These are phyloP conservation scores for Fusarium sp. DNA, from an alignment of 2,329 filamentous ascomycete species.

Conservation along the genomic window DNA sequence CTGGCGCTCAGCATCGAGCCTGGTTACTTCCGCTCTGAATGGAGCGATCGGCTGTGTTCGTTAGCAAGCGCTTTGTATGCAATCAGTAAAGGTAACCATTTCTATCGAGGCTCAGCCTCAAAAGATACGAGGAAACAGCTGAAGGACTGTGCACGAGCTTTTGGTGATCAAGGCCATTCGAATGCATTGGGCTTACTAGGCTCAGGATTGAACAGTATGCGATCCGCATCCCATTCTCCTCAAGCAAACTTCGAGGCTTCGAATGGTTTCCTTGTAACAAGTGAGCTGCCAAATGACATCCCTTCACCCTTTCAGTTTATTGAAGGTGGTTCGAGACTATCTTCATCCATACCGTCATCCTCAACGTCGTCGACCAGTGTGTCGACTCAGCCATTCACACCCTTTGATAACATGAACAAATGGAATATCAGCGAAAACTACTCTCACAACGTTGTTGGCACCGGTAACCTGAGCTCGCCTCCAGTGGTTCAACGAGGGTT, in stretches of 20 bases:
- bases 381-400: slow-evolving; percentile 41
- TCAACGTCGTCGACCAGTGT: slow-evolving; percentile 42
- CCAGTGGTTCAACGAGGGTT: slow-evolving; percentile 40
- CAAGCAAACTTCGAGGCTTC: slow-evolving; percentile 20
- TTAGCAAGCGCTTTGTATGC: slow-evolving; percentile 46
- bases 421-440: slow-evolving; percentile 45
- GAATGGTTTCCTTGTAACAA: slow-evolving; percentile 14
- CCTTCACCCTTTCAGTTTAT: slow-evolving; percentile 33
- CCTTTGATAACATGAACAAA: slow-evolving; percentile 43
- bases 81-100: slow-evolving; percentile 47
- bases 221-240: slow-evolving; percentile 43
- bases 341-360: slow-evolving; percentile 44
- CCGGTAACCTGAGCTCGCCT: slow-evolving; percentile 33
- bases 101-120: slow-evolving; percentile 45
- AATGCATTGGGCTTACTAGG: slow-evolving; percentile 39
- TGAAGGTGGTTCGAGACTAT: slow-evolving; percentile 35
- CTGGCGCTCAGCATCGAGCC: slow-evolving; percentile 36
- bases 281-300: slow-evolving; percentile 14
- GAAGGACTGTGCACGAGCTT: slow-evolving; percentile 45
- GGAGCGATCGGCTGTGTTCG: slow-evolving; percentile 43
- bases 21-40: slow-evolving; percentile 37
- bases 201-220: slow-evolving; percentile 29
- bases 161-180: slow-evolving; percentile 32
- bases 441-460: slow-evolving; percentile 41
- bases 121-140: slow-evolving; percentile 48